Evolutionary conservation across 2,329 filamentous ascomycete species (phyloP).

Genomic region (Parascedosporium putredinis): DNA sequence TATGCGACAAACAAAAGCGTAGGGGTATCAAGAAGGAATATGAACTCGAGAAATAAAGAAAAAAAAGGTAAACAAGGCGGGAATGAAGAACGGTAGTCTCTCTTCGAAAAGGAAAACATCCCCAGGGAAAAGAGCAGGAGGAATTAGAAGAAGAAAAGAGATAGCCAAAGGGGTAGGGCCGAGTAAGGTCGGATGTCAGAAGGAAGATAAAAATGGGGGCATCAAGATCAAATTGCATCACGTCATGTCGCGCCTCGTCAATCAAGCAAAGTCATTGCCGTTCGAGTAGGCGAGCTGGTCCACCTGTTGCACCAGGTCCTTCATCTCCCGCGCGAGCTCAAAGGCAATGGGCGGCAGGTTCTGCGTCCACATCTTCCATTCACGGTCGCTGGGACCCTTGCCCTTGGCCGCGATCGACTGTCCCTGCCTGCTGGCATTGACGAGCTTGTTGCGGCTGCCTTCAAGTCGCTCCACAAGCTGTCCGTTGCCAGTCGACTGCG

Average conservation of each 20-base stretch:
- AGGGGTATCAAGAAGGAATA: neutral
- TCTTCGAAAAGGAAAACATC: neutral
- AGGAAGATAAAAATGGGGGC: neutral
- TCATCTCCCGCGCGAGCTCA: constrained; percentile 71
- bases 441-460: constrained; percentile 53
- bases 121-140: too few relatives aligned
- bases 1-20: neutral
- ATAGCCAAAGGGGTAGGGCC: neutral
- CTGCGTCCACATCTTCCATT: constrained; percentile 56
- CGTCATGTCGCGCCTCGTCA: neutral
- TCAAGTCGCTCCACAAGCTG: constrained; percentile 47
- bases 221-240: neutral
- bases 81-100: neutral
- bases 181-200: neutral
- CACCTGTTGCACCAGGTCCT: constrained; percentile 50
- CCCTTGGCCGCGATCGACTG: constrained; percentile 45
- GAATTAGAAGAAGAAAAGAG: neutral
- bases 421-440: constrained; percentile 52
- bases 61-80: too few relatives aligned
- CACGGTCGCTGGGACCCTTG: constrained; percentile 35
- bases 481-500: constrained; percentile 43
- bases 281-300: constrained; percentile 24
- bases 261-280: constrained; percentile 36
- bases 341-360: constrained; percentile 77
- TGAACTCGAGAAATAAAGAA: neutral